phyloP scores from a whole-genome alignment of 352 stramenopile genomes.

The Globisporangium canariense region DNA sequence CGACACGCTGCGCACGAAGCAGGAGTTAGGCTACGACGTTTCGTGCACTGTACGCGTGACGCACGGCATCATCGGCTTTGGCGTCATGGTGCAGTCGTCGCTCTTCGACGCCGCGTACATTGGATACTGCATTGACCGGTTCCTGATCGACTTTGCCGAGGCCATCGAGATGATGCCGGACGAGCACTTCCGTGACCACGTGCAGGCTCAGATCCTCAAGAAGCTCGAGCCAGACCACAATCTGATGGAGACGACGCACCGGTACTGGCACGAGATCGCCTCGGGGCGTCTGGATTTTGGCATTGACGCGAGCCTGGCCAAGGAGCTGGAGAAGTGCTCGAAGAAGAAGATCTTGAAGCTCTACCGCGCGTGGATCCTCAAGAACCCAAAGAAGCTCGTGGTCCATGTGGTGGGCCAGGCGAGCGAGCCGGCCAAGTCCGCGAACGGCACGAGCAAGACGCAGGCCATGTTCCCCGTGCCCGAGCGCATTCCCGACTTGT shows the following conservation, averaged over 20 bases:
- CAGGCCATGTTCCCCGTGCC: conserved; percentile 16
- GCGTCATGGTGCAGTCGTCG: conserved; percentile 83
- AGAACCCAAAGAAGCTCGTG: conserved; percentile 58
- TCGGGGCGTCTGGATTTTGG: conserved; percentile 69
- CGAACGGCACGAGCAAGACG: conserved; percentile 30
- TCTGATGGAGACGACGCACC: conserved; percentile 68
- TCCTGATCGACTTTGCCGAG: conserved; percentile 76
- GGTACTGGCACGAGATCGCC: conserved; percentile 81
- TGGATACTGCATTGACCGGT: conserved; percentile 56
- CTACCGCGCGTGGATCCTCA: conserved; percentile 64
- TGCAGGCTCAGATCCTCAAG: conserved; percentile 74
- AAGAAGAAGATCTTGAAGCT: conserved; percentile 59
- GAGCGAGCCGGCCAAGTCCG: conserved; percentile 34
- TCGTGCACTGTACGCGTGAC: conserved; percentile 83
- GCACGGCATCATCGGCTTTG: conserved; percentile 78
- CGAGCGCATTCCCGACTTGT: conserved; percentile 50
- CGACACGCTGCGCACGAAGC: conserved; percentile 83
- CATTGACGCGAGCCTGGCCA: conserved; percentile 67
- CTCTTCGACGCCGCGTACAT: conserved; percentile 69
- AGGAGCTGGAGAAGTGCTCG: conserved; percentile 62
- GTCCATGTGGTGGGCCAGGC: conserved; percentile 63
- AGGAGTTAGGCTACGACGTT: conserved; percentile 88
- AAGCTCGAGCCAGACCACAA: conserved; percentile 82
- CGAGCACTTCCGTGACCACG: conserved; percentile 76
- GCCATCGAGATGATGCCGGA: conserved; percentile 66